Conservation (phyloP, 352 stramenopile species). For the Globisporangium recalcitrans region DNA sequence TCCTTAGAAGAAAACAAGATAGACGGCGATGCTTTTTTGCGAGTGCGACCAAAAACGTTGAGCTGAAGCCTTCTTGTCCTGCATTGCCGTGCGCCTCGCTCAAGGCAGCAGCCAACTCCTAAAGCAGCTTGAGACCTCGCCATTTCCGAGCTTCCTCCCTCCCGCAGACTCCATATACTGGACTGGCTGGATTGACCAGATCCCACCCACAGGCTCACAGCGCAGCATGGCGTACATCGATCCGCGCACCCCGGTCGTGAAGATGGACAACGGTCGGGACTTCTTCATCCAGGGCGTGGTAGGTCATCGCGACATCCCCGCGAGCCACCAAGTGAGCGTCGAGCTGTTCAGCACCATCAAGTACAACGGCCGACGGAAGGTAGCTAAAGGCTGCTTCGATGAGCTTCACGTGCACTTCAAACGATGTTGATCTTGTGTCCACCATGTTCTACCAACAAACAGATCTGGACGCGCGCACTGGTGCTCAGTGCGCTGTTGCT, state of each 20-base stretch:
- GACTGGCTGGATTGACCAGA: too few species aligned
- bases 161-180: background rate
- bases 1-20: background rate
- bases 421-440: background rate
- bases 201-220: background rate
- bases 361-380: slow-evolving; percentile 11
- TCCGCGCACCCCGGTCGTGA: background rate
- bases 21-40: background rate
- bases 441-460: background rate
- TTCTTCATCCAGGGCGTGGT: slow-evolving; percentile 12
- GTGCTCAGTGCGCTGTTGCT: background rate
- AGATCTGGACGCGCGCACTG: slow-evolving; percentile 9
- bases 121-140: background rate
- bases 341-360: background rate
- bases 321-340: background rate
- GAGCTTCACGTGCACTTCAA: background rate
- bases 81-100: background rate
- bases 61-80: background rate
- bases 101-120: background rate
- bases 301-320: slow-evolving; percentile 12
- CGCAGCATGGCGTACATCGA: background rate
- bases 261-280: slow-evolving; percentile 11
- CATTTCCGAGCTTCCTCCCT: background rate
- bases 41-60: background rate
- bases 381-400: background rate